Conservation (phyloP, 768 basidiomycete genomes). For the Hemileccinum impolitum region DNA sequence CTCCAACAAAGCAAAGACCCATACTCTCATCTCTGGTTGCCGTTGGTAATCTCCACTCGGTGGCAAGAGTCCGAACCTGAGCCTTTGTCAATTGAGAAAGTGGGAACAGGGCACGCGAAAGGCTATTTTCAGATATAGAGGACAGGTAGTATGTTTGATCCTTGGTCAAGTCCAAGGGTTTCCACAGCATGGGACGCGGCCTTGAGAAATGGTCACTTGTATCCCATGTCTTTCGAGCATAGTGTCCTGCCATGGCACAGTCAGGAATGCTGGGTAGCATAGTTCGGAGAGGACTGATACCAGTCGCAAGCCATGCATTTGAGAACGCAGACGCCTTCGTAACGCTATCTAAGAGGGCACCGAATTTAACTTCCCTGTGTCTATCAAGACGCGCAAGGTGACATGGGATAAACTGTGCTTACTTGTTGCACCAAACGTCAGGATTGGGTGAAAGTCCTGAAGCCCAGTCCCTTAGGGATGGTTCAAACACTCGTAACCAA, state of each 20-base stretch:
- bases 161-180: slow-evolving; percentile 58
- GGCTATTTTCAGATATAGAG: slow-evolving; percentile 62
- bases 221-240: slow-evolving; percentile 70
- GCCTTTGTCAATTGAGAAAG: slow-evolving; percentile 64
- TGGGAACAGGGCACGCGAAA: slow-evolving; percentile 76
- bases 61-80: slow-evolving; percentile 71
- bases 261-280: background rate
- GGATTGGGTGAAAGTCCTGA: slow-evolving; percentile 85
- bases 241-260: slow-evolving; percentile 59
- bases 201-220: background rate
- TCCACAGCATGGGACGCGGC: slow-evolving; percentile 50
- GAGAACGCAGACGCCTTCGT: slow-evolving; percentile 28
- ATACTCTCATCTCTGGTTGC: slow-evolving; percentile 82
- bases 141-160: slow-evolving; percentile 94
- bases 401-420: background rate
- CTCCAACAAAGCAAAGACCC: slow-evolving; percentile 93
- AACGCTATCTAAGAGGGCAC: slow-evolving; percentile 71
- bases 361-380: slow-evolving; percentile 85
- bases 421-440: slow-evolving; percentile 91
- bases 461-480: slow-evolving; percentile 76
- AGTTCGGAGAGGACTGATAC: slow-evolving; percentile 33
- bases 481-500: slow-evolving; percentile 90
- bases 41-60: slow-evolving; percentile 58
- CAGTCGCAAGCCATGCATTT: slow-evolving; percentile 79
- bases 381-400: background rate